phyloP scores from a whole-genome alignment of 2,329 filamentous ascomycete species.

The Beauveria bassiana region DNA sequence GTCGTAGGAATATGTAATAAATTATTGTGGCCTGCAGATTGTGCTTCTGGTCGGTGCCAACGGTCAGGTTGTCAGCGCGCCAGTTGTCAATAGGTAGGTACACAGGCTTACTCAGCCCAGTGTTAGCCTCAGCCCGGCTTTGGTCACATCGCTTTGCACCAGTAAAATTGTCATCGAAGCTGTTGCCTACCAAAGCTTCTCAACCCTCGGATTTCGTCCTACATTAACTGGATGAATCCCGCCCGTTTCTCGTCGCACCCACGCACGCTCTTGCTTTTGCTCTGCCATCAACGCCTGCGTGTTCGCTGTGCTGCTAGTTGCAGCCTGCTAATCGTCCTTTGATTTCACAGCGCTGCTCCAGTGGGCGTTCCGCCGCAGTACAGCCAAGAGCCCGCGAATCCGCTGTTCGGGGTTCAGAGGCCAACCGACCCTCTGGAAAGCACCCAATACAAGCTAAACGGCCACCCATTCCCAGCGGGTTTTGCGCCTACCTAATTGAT shows the following conservation, averaged over 20 bases:
- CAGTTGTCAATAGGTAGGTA: background rate
- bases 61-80: background rate
- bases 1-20: background rate
- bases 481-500: slow-evolving; percentile 2
- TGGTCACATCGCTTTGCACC: background rate
- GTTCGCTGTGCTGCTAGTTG: background rate
- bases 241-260: slow-evolving; percentile 8
- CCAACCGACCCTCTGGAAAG: background rate
- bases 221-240: slow-evolving; percentile 12
- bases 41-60: background rate
- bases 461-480: slow-evolving; percentile 3
- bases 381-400: background rate
- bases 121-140: slow-evolving; percentile 1
- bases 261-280: background rate
- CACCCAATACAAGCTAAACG: background rate
- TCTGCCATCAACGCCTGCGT: slow-evolving; percentile 7
- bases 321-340: background rate
- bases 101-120: slow-evolving; percentile 7
- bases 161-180: background rate
- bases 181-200: background rate
- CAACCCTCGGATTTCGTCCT: slow-evolving; percentile 10
- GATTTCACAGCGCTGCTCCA: background rate
- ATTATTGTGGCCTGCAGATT: background rate
- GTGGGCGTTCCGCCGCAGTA: background rate
- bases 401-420: slow-evolving; percentile 3